Evolutionary conservation across 1,139 yeast genomes (phyloP), one percentile per base, ranked within the genome.

Genomic region (Sugiyamaella xylanicola): DNA sequence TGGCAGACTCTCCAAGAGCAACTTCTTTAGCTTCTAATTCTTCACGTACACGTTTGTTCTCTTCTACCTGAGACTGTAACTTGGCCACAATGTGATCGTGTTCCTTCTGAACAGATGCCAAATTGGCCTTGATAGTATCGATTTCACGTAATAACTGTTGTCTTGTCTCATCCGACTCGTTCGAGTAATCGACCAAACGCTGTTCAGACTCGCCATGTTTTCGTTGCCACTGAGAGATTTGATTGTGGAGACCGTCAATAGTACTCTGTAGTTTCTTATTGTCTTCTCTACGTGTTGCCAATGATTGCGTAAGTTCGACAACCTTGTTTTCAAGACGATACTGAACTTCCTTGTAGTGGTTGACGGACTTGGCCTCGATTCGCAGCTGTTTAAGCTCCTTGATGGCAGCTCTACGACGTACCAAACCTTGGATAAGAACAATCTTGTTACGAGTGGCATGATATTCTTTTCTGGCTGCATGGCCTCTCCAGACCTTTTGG

Each of bases 281-380:
- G 65, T 90, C 97, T 65, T 83, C 87, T 42, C 86, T 84, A 72
- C 87, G 87, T 25, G 85, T 73, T 0, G 96, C 84, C 63, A 92
- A 78, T 8, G 86, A 82, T 70, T 92, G 96, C 0, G 97, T 91
- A 62, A 95, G 82, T 72, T 92, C 96, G 62, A 93, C 91, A 21
- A 95, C 98, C 78, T 93, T 93, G 73, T 92, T 93, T 72, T 95
- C 99, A 67, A 93, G 81, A 70, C 87, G 85, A 74, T 90, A 93
- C 66, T 95, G 90, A 41, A 90, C 96, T 70, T 93, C 97, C 72
- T 89, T 84, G 77, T 89, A 81, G 68, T 87, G 95, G 69, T 85
- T 86, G 48, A 90, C 96, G 20, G 96, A 89, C 70, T 90, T 90
- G 41, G 97, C 97, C 63, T 93, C 98, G 27, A 79, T 81, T 69